Percentiles rank a stretch among this genome's conserved stretches.
These are phyloP conservation scores for Myxozyma monticola DNA, from an alignment of 805 yeast genomes.

Conservation along the genomic window DNA sequence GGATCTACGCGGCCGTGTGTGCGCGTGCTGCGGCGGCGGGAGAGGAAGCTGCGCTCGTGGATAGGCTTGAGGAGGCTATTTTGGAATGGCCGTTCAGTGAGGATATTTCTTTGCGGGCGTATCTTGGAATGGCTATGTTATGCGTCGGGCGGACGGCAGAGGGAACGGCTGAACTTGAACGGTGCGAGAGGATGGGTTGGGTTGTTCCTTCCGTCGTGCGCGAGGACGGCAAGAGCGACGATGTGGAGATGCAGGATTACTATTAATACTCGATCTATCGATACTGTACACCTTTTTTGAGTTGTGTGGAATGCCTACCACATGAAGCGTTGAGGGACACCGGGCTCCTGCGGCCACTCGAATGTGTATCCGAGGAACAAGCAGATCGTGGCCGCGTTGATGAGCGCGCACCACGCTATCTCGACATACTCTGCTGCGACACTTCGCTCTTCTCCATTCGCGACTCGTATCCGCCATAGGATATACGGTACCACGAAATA, in stretches of 20 bases:
- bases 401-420: slow-evolving; percentile 55
- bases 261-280: too few relatives aligned
- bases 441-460: not conserved
- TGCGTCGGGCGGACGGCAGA: slow-evolving; percentile 11
- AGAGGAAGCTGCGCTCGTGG: slow-evolving; percentile 3
- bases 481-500: slow-evolving; percentile 82
- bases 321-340: slow-evolving; percentile 70
- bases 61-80: slow-evolving; percentile 20
- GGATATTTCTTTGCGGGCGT: slow-evolving; percentile 16
- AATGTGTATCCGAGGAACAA: slow-evolving; percentile 66
- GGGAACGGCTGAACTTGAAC: slow-evolving; percentile 10
- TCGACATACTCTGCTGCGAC: slow-evolving; percentile 1
- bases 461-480: slow-evolving; percentile 64
- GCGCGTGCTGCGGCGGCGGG: slow-evolving; percentile 4
- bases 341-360: slow-evolving; percentile 63
- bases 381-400: slow-evolving; percentile 54
- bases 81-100: slow-evolving; percentile 27
- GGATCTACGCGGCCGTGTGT: slow-evolving; percentile 9
- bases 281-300: too few relatives aligned
- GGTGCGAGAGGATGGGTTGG: slow-evolving; percentile 13
- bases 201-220: slow-evolving; percentile 5
- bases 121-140: slow-evolving; percentile 20
- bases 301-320: slow-evolving; percentile 58
- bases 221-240: not conserved
- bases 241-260: not conserved